Percentiles rank a stretch among this genome's conserved stretches.
Evolutionary conservation across 306 rosid species (phyloP).

Genomic region (Rosa lucieae): DNA sequence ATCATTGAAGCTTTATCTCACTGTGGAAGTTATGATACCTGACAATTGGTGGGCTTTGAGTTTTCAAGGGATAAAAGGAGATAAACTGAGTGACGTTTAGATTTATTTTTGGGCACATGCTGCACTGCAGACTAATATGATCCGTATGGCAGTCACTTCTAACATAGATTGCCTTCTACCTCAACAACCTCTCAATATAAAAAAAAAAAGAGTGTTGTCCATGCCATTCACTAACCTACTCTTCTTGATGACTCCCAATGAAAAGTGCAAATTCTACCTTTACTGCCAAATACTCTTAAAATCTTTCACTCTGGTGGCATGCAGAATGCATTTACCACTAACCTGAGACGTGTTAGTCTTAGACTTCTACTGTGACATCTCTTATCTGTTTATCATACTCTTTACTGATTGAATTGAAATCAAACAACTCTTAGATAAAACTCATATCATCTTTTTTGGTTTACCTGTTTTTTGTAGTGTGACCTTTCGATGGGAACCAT

Average conservation of each 20-base stretch:
- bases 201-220: background rate
- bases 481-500: constrained; percentile 49
- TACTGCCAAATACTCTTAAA: background rate
- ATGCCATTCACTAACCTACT: background rate
- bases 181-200: no score
- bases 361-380: background rate
- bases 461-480: constrained; percentile 21
- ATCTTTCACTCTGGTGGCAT: background rate
- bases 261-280: background rate
- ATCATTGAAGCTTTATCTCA: background rate
- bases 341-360: background rate
- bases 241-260: background rate
- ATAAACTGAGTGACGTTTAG: background rate
- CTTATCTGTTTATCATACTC: background rate
- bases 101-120: background rate
- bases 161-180: background rate
- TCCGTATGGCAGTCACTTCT: background rate
- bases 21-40: background rate
- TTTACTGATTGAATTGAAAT: background rate
- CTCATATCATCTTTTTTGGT: background rate
- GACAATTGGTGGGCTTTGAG: background rate
- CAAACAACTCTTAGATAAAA: background rate
- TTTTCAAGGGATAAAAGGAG: background rate
- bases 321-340: background rate
- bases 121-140: background rate